A percentile compares a stretch with the other conserved stretches of the same genome.
phyloP scores from a whole-genome alignment of 139 green algal species.

The Chlorella sp. region DNA sequence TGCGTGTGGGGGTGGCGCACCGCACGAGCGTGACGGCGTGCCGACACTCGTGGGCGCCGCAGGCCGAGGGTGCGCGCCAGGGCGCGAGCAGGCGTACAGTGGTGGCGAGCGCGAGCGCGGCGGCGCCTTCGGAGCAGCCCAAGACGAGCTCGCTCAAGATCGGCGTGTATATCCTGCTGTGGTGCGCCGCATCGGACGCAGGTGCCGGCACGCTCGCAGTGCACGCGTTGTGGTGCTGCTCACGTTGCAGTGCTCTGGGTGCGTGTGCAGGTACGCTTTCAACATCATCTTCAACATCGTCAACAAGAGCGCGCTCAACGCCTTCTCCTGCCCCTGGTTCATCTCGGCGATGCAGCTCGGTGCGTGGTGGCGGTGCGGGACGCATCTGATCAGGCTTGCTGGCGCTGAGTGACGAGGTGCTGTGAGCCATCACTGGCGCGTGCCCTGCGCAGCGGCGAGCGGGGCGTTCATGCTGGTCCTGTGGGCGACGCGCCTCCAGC shows the following conservation, averaged over 20 bases:
- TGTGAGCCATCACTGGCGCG: too few species aligned
- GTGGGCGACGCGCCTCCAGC: slow-evolving; percentile 69
- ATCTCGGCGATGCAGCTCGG: slow-evolving; percentile 77
- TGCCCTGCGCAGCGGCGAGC: slow-evolving; percentile 49
- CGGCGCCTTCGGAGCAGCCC: background rate
- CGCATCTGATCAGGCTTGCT: background rate
- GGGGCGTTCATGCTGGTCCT: slow-evolving; percentile 69
- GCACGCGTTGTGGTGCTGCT: too few species aligned
- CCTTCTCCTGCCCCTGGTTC: slow-evolving; percentile 82
- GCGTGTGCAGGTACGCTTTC: slow-evolving; percentile 80
- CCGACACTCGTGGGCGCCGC: too few species aligned
- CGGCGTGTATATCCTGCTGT: too few species aligned
- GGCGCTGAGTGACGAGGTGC: too few species aligned
- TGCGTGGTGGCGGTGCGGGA: slow-evolving; percentile 16
- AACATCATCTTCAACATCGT: slow-evolving; percentile 93
- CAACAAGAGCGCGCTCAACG: slow-evolving; percentile 83
- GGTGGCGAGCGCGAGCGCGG: background rate
- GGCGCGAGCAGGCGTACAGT: background rate
- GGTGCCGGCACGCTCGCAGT: too few species aligned
- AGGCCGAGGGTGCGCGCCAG: too few species aligned
- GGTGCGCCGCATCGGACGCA: too few species aligned
- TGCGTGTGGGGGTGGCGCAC: too few species aligned
- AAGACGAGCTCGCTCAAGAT: too few species aligned
- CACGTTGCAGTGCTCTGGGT: too few species aligned
- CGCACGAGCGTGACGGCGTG: too few species aligned